phyloP scores from a whole-genome alignment of 148 eudicot genomes.

The Rhododendron simsii region DNA sequence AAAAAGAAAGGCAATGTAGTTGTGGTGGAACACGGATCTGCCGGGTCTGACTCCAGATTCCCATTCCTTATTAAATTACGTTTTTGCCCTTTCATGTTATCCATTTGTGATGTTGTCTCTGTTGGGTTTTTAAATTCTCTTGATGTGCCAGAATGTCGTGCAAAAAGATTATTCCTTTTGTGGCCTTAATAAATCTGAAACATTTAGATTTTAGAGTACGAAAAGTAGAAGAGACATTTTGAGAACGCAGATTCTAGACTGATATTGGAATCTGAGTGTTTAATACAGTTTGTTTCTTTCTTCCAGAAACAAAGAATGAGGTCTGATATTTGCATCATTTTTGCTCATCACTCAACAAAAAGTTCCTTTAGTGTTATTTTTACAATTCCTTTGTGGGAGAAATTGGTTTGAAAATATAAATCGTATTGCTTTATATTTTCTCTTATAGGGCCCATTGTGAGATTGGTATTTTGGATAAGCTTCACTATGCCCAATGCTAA shows the following conservation, averaged over 20 bases:
- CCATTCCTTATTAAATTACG: slow-evolving; percentile 15
- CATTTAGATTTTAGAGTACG: not conserved
- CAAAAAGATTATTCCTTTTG: not conserved
- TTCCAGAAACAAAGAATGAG: not conserved
- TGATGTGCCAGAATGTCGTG: not conserved
- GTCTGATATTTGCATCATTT: not conserved
- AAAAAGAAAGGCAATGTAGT: slow-evolving; percentile 9
- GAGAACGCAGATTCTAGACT: not conserved
- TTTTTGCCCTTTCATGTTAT: slow-evolving; percentile 17
- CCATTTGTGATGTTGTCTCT: not conserved
- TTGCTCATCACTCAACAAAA: not conserved
- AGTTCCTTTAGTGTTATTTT: not conserved
- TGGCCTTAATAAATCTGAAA: not conserved
- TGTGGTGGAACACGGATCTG: slow-evolving; percentile 13
- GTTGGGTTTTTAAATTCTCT: not conserved
- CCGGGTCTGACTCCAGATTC: slow-evolving; percentile 18
- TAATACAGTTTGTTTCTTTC: not conserved
- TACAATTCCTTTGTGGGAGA: not conserved
- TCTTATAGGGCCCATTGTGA: not conserved
- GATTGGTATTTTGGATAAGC: not conserved
- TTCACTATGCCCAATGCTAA: not conserved
- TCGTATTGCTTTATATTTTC: not conserved
- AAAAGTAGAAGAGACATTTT: not conserved
- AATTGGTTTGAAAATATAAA: not conserved
- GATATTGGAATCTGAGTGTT: not conserved